These are phyloP conservation scores for Falciphora oryzae DNA, from an alignment of 2,329 filamentous ascomycete species.

Conservation along the genomic window DNA sequence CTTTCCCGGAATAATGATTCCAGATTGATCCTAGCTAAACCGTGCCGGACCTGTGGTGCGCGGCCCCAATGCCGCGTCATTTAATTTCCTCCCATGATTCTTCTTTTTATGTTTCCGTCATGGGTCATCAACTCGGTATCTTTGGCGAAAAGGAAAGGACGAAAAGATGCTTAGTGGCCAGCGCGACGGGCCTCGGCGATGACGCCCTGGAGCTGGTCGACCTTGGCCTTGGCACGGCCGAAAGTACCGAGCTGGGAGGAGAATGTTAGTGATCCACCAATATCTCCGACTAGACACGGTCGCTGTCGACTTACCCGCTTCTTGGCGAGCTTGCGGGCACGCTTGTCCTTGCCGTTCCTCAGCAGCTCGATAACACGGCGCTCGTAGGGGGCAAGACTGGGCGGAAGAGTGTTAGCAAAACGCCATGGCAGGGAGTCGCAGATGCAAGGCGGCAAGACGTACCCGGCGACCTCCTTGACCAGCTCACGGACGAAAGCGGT, in stretches of 20 bases:
- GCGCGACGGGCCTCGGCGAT: conserved; percentile 86
- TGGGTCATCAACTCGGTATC: neutral
- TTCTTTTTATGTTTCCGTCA: neutral
- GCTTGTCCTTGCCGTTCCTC: conserved; percentile 99
- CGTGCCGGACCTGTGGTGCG: neutral
- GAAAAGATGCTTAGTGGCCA: conserved; percentile 43
- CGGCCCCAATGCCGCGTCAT: neutral
- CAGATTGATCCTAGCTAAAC: conserved; percentile 1
- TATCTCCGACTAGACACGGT: neutral
- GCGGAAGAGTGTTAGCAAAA: conserved; percentile 11
- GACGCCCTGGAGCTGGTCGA: conserved; percentile 96
- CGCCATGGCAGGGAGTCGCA: neutral
- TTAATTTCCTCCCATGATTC: neutral
- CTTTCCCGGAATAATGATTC: neutral
- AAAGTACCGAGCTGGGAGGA: conserved; percentile 82
- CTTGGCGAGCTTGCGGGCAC: conserved; percentile 98
- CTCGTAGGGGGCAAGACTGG: conserved; percentile 86
- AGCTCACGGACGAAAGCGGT: conserved; percentile 96
- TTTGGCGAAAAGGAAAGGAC: neutral
- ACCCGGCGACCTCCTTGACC: conserved; percentile 97
- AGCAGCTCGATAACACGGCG: conserved; percentile 98
- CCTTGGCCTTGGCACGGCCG: conserved; percentile 98
- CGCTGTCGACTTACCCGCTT: conserved; percentile 68
- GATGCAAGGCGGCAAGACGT: conserved; percentile 34
- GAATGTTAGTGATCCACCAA: conserved; percentile 9